phyloP scores from a whole-genome alignment of 176 grass and related monocot genomes.

The Phyllostachys edulis region DNA sequence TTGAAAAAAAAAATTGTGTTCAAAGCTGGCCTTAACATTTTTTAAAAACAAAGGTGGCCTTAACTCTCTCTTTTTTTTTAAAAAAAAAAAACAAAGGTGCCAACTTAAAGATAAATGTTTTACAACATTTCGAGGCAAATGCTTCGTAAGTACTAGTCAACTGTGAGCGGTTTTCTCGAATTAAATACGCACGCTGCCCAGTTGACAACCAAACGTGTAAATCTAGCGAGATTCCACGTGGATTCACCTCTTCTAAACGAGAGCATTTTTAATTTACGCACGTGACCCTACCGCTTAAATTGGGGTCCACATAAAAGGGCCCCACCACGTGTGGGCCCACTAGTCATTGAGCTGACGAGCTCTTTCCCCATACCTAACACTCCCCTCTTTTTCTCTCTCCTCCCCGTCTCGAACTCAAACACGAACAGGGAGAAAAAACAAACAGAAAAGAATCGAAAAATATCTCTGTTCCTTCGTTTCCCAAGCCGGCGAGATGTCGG shows the following conservation, averaged over 20 bases:
- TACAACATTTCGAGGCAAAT: too few species aligned
- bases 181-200: not conserved
- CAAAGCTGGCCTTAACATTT: too few species aligned
- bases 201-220: not conserved
- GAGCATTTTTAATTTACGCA: not conserved
- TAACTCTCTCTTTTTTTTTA: too few species aligned
- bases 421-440: not conserved
- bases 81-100: too few species aligned
- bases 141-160: too few species aligned
- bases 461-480: not conserved
- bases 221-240: conserved; percentile 16
- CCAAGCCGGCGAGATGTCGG: conserved; percentile 42
- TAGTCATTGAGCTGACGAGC: not conserved
- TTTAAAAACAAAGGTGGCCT: too few species aligned
- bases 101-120: too few species aligned
- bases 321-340: conserved; percentile 10
- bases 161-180: too few species aligned
- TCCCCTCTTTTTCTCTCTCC: not conserved
- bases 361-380: not conserved
- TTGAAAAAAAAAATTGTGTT: too few species aligned
- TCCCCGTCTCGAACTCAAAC: conserved; percentile 24
- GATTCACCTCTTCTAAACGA: not conserved
- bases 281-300: not conserved
- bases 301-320: rapidly evolving
- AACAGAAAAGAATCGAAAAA: not conserved